Conservation (phyloP, 352 stramenopile species). For the Phytophthora crassamura region DNA sequence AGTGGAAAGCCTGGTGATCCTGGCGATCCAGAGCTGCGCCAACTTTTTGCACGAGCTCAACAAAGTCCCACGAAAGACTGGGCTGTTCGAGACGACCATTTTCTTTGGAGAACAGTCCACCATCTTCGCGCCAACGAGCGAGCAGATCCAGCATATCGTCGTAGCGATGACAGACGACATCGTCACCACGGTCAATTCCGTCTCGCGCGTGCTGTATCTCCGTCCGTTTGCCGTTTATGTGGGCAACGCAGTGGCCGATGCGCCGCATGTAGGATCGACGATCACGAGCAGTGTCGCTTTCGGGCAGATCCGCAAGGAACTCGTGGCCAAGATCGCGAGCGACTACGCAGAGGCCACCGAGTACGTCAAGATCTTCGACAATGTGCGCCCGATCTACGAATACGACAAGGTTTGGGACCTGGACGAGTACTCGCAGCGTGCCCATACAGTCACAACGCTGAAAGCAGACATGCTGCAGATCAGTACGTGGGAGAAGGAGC, state of each 20-base stretch:
- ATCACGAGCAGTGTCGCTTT: conserved; percentile 82
- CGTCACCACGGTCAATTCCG: conserved; percentile 88
- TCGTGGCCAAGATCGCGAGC: conserved; percentile 85
- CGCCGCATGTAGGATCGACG: conserved; percentile 78
- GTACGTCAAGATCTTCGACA: conserved; percentile 94
- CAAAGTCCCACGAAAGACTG: conserved; percentile 87
- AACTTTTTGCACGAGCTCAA: conserved; percentile 91
- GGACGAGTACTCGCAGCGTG: conserved; percentile 82
- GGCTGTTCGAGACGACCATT: conserved; percentile 95
- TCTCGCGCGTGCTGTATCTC: conserved; percentile 90
- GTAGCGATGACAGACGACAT: conserved; percentile 91
- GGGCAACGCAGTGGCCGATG: conserved; percentile 67
- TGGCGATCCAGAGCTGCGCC: conserved; percentile 85
- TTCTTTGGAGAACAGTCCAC: conserved; percentile 86
- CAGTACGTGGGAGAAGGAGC: conserved; percentile 92
- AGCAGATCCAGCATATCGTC: conserved; percentile 91
- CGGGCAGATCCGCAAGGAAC: conserved; percentile 67
- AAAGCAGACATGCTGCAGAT: conserved; percentile 93
- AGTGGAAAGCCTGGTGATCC: conserved; percentile 90
- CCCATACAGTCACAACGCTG: conserved; percentile 88
- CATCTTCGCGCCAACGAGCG: conserved; percentile 86
- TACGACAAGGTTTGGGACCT: conserved; percentile 93
- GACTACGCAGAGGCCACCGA: conserved; percentile 90
- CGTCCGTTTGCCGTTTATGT: conserved; percentile 87
- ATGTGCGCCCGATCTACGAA: conserved; percentile 92